Evolutionary conservation across 208 protist species (phyloP).

Genomic region (Leishmania tarentolae): DNA sequence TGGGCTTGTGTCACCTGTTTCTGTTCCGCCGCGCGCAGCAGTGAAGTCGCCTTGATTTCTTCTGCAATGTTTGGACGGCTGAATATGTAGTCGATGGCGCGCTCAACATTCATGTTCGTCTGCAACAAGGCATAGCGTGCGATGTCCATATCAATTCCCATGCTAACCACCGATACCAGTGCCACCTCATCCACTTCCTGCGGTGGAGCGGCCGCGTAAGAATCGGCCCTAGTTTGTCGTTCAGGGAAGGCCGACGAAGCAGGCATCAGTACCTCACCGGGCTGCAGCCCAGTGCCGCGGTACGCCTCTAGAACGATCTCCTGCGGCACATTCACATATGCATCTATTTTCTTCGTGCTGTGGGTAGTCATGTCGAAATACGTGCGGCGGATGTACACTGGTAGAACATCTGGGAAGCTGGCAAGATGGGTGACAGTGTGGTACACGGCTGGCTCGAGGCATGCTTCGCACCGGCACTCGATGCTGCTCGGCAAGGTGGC

Average conservation of each 20-base stretch:
- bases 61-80: conserved; percentile 87
- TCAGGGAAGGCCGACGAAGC: background rate
- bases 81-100: conserved; percentile 97
- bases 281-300: conserved; percentile 58
- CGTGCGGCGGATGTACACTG: conserved; percentile 75
- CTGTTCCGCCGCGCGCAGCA: background rate
- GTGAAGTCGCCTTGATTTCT: conserved; percentile 25
- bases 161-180: conserved; percentile 80
- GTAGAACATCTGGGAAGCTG: conserved; percentile 90
- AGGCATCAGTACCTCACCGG: conserved; percentile 71
- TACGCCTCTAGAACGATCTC: conserved; percentile 60
- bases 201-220: background rate
- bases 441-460: conserved; percentile 50
- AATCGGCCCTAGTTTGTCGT: background rate
- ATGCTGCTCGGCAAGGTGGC: conserved; percentile 40
- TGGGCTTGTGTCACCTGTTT: background rate
- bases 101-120: conserved; percentile 93
- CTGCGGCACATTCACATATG: conserved; percentile 85
- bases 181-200: conserved; percentile 71
- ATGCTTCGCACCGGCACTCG: conserved; percentile 76
- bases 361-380: conserved; percentile 78
- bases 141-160: conserved; percentile 84
- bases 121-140: conserved; percentile 80
- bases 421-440: conserved; percentile 51
- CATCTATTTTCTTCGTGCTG: conserved; percentile 87